Percentiles rank a stretch among this genome's conserved stretches.
Conservation (phyloP, 805 yeast species). For the Metschnikowia sp. region DNA sequence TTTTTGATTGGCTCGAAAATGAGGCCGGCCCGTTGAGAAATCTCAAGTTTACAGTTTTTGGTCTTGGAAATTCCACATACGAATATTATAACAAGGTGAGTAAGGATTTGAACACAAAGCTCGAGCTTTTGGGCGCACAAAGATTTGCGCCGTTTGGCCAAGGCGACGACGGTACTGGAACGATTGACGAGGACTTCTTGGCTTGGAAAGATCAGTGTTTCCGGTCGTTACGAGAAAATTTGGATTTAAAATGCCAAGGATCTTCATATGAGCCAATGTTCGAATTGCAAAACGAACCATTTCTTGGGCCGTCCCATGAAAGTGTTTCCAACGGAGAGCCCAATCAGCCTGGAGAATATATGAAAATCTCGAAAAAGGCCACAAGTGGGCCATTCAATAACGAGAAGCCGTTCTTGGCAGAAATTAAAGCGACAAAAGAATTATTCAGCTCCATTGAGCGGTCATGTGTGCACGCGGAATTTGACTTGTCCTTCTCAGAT, state of each 20-base stretch:
- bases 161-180: constrained; percentile 94
- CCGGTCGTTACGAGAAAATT: constrained; percentile 57
- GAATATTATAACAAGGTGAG: constrained; percentile 88
- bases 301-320: constrained; percentile 25
- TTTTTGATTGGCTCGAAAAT: constrained; percentile 63
- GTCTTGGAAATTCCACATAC: constrained; percentile 92
- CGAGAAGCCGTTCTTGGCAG: constrained; percentile 79
- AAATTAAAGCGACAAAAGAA: constrained; percentile 58
- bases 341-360: constrained; percentile 39
- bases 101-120: constrained; percentile 51
- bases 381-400: constrained; percentile 75
- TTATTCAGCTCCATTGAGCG: constrained; percentile 63
- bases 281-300: constrained; percentile 36
- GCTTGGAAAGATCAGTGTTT: constrained; percentile 85
- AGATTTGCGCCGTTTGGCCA: constrained; percentile 75
- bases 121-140: constrained; percentile 65
- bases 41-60: constrained; percentile 73
- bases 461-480: constrained; percentile 86
- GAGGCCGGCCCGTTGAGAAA: constrained; percentile 52
- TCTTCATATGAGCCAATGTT: constrained; percentile 71
- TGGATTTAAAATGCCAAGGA: constrained; percentile 77
- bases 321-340: constrained; percentile 77
- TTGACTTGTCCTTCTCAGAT: constrained; percentile 72
- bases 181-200: constrained; percentile 92
- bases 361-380: constrained; percentile 26